Percentiles rank a stretch among this genome's conserved stretches.
Evolutionary conservation across 23 red algal species (phyloP).

Genomic region (Porphyridium purpureum): DNA sequence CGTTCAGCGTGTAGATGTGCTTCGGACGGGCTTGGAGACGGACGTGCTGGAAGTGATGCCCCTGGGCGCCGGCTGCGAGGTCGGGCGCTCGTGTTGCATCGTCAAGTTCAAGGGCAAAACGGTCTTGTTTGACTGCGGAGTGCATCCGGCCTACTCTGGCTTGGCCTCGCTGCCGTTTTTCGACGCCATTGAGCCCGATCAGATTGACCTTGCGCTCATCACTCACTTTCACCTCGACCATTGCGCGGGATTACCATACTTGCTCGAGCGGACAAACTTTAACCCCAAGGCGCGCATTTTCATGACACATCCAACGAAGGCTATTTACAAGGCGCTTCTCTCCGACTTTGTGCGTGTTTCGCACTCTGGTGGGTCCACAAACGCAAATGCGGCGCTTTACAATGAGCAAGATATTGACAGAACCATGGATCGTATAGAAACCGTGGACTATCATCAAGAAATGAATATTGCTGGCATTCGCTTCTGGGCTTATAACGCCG

Average conservation of each 20-base stretch:
- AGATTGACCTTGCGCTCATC: constrained; percentile 88
- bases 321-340: constrained; percentile 87
- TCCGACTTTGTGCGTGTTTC: constrained; percentile 95
- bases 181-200: constrained; percentile 67
- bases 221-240: constrained; percentile 99
- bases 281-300: constrained; percentile 87
- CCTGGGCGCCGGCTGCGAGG: constrained; percentile 87
- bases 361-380: constrained; percentile 33
- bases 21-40: no score
- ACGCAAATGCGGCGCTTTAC: constrained; percentile 66
- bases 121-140: constrained; percentile 96
- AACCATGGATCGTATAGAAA: constrained; percentile 89
- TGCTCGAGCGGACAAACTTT: constrained; percentile 81
- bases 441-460: constrained; percentile 91
- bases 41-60: constrained; percentile 70
- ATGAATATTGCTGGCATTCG: constrained; percentile 80
- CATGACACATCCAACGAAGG: constrained; percentile 98
- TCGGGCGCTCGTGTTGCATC: constrained; percentile 92
- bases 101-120: constrained; percentile 88
- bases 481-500: constrained; percentile 90
- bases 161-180: constrained; percentile 92
- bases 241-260: constrained; percentile 77
- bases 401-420: constrained; percentile 70
- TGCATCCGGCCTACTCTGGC: constrained; percentile 98
- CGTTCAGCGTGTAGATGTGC: no score